Conservation (phyloP, 257 asterid species). For the Pogostemon cablin region DNA sequence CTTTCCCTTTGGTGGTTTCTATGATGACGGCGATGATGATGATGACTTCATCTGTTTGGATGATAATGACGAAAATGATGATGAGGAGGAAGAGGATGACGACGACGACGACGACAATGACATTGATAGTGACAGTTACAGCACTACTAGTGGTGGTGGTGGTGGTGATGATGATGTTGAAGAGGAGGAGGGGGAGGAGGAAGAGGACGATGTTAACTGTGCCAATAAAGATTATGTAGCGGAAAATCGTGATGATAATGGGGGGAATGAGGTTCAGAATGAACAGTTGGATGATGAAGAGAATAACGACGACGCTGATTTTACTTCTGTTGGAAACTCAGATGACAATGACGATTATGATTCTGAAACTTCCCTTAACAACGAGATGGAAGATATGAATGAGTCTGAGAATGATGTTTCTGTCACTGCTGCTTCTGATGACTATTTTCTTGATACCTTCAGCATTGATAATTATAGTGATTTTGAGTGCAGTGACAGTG, state of each 20-base stretch:
- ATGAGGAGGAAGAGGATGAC: constrained; percentile 36
- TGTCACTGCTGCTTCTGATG: constrained; percentile 25
- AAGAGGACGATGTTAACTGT: constrained; percentile 19
- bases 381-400: constrained; percentile 14
- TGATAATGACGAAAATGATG: constrained; percentile 34
- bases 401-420: constrained; percentile 29
- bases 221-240: background rate
- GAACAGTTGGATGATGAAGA: constrained; percentile 29
- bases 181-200: background rate
- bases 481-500: constrained; percentile 30
- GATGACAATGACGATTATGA: constrained; percentile 16
- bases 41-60: constrained; percentile 35
- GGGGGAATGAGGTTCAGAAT: constrained; percentile 34
- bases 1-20: constrained; percentile 46
- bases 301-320: constrained; percentile 27
- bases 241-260: constrained; percentile 30
- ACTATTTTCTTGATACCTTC: constrained; percentile 29
- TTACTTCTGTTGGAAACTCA: constrained; percentile 23
- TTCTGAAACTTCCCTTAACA: constrained; percentile 23
- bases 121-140: constrained; percentile 14
- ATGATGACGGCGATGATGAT: constrained; percentile 46
- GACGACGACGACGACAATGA: constrained; percentile 31
- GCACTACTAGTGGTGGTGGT: constrained; percentile 12
- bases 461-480: constrained; percentile 34
- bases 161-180: constrained; percentile 10